Percentiles rank a stretch among this genome's conserved stretches.
These are phyloP conservation scores for Fraxinus albicans DNA, from an alignment of 305 asterid species.

Conservation along the genomic window DNA sequence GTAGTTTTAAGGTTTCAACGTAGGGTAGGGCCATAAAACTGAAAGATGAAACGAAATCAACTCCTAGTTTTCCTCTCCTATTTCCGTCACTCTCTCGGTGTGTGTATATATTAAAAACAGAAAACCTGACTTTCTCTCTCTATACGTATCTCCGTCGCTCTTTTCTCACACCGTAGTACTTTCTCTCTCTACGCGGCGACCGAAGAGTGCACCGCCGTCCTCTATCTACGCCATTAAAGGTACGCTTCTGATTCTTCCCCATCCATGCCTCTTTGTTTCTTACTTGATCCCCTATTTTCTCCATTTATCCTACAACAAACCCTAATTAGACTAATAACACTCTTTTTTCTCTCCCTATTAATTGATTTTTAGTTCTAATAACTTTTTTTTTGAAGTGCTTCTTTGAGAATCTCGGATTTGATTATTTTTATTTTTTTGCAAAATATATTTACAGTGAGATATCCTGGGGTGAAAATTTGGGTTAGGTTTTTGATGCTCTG, in stretches of 20 bases:
- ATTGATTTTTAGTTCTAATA: not conserved
- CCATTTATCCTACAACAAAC: not conserved
- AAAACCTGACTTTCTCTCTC: not conserved
- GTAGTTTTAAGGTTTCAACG: not conserved
- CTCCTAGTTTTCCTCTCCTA: not conserved
- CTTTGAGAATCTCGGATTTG: constrained; percentile 27
- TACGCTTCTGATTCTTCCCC: not conserved
- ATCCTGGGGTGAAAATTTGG: constrained; percentile 27
- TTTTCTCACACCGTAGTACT: not conserved
- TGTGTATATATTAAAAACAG: not conserved
- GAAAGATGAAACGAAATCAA: not conserved
- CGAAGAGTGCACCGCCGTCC: constrained; percentile 1
- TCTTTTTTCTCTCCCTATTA: not conserved
- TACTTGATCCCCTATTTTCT: constrained; percentile 25
- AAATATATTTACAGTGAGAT: constrained; percentile 35
- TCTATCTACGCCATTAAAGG: constrained; percentile 6
- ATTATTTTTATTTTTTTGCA: not conserved
- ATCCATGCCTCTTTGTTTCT: constrained; percentile 2
- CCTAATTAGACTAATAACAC: constrained; percentile 10
- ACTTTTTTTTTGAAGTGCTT: not conserved
- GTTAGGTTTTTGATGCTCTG: constrained; percentile 69
- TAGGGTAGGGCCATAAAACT: not conserved
- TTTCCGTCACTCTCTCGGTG: not conserved
- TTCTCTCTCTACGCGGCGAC: constrained; percentile 5
- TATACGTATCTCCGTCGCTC: not conserved